Percentiles rank a stretch among this genome's conserved stretches.
Evolutionary conservation across 495 filamentous ascomycete genomes (phyloP).

Genomic region (Penicillium turbatum): DNA sequence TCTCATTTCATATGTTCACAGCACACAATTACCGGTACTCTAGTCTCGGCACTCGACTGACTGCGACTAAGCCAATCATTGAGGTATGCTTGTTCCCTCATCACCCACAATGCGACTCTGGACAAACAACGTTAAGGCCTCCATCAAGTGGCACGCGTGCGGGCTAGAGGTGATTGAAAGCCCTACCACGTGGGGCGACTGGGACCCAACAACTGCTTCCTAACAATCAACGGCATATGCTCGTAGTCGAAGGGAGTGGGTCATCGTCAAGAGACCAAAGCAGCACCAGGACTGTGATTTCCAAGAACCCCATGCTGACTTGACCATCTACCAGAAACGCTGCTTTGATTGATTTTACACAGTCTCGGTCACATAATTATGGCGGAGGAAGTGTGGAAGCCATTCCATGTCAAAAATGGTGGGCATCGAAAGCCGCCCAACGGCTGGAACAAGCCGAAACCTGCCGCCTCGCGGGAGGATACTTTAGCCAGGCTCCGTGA

Average conservation of each 20-base stretch:
- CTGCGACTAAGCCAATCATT: neutral
- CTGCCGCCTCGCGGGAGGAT: neutral
- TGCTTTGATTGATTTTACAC: neutral
- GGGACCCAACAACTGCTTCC: too few relatives aligned
- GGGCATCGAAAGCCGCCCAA: neutral
- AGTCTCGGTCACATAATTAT: neutral
- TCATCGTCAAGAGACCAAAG: neutral
- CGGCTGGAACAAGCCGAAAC: neutral
- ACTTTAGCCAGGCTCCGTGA: neutral
- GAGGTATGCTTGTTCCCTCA: neutral
- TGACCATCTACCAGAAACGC: neutral
- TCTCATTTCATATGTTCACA: neutral
- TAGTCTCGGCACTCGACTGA: neutral
- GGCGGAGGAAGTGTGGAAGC: neutral
- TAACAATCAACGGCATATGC: neutral
- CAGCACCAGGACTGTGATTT: neutral
- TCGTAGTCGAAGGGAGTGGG: neutral
- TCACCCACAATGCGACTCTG: too few relatives aligned
- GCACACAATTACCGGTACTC: neutral
- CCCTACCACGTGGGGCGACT: neutral
- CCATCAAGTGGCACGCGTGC: neutral
- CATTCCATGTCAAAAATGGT: neutral
- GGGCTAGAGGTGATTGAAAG: neutral
- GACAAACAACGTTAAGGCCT: neutral
- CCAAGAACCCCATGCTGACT: neutral